A percentile compares a stretch with the other conserved stretches of the same genome.
Evolutionary conservation across 1,139 yeast species (phyloP).

Genomic region (Hyphopichia pseudoburtonii): DNA sequence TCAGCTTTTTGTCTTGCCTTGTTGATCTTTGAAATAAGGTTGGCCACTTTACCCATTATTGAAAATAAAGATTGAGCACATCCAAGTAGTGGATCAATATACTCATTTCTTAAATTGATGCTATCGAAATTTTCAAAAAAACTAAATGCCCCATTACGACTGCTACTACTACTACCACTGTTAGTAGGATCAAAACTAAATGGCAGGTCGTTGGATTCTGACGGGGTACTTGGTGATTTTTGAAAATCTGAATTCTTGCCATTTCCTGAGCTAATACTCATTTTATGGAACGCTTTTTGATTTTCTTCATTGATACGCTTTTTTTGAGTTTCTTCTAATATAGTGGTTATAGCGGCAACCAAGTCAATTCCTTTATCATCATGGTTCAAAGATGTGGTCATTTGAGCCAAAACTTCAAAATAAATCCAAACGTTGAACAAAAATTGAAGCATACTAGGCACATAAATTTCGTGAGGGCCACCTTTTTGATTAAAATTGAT

Average conservation of each 20-base stretch:
- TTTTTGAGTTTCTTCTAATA: slow-evolving; percentile 17
- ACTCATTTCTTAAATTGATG: slow-evolving; percentile 29
- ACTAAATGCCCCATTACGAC: slow-evolving; percentile 18
- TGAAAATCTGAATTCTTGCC: slow-evolving; percentile 8
- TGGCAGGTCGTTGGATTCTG: slow-evolving; percentile 28
- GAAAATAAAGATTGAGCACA: slow-evolving; percentile 65
- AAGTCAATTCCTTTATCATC: slow-evolving; percentile 47
- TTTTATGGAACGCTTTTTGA: slow-evolving; percentile 5
- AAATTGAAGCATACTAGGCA: slow-evolving; percentile 49
- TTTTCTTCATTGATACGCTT: slow-evolving; percentile 7
- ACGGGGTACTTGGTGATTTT: slow-evolving; percentile 20
- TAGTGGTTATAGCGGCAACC: slow-evolving; percentile 41
- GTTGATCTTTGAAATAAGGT: slow-evolving; percentile 52
- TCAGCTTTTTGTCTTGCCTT: slow-evolving; percentile 17
- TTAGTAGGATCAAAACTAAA: slow-evolving; percentile 9
- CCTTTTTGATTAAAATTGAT: slow-evolving; percentile 7
- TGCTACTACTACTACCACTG: no score
- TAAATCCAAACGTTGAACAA: slow-evolving; percentile 66
- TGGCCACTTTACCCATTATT: slow-evolving; percentile 62
- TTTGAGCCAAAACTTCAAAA: slow-evolving; percentile 63
- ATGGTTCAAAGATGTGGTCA: slow-evolving; percentile 52
- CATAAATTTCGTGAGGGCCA: slow-evolving; percentile 2
- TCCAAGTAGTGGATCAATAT: slow-evolving; percentile 64
- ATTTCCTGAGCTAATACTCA: slow-evolving; percentile 6
- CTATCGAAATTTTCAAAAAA: slow-evolving; percentile 35